These are phyloP conservation scores for Phoenix roebelenii DNA, from an alignment of 176 grass and related monocot genomes.

Conservation along the genomic window DNA sequence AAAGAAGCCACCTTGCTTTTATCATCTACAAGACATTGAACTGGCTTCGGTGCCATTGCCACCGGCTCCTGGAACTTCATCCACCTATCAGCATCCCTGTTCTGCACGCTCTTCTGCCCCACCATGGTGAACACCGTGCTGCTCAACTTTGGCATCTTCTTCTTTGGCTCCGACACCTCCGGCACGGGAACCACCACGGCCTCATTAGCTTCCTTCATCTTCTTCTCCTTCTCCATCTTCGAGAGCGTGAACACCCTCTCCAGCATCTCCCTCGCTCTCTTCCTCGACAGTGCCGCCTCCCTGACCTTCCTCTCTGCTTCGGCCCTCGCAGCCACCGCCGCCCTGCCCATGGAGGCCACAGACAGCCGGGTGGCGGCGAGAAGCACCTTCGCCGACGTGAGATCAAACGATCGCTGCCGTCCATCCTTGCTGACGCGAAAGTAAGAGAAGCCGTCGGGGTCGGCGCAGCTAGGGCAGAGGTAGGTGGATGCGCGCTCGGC, in stretches of 20 bases:
- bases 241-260: conserved; percentile 21
- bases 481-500: conserved; percentile 11
- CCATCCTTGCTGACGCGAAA: conserved; percentile 1
- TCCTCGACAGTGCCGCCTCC: conserved; percentile 51
- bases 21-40: no score
- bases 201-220: no score
- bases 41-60: no score
- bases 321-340: conserved; percentile 27
- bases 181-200: no score
- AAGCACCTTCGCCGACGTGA: conserved; percentile 40
- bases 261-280: conserved; percentile 51
- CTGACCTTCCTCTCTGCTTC: conserved; percentile 51
- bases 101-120: no score
- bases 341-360: conserved; percentile 42
- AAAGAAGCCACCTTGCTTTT: no score
- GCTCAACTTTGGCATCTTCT: no score
- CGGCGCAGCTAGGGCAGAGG: conserved; percentile 44
- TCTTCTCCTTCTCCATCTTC: no score
- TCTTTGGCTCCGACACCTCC: no score
- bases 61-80: no score
- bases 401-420: conserved; percentile 5
- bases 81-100: no score
- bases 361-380: conserved; percentile 61
- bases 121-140: no score
- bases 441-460: conserved; percentile 28